phyloP scores from a whole-genome alignment of 495 filamentous ascomycete species.

The Podospora tetraspora region DNA sequence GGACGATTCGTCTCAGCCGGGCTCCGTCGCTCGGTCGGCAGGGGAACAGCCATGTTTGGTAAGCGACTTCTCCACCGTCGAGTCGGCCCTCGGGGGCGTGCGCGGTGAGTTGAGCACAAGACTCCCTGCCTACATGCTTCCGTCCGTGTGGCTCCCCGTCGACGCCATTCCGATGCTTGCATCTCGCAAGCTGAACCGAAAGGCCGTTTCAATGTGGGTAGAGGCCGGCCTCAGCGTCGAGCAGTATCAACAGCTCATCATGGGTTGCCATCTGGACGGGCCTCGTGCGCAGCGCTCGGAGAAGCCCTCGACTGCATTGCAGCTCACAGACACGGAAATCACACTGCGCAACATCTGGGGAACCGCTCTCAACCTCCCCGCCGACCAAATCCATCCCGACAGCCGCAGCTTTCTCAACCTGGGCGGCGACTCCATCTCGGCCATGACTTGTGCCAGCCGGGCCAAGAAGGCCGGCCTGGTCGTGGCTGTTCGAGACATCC shows the following conservation, averaged over 20 bases:
- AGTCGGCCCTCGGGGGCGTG: constrained; percentile 11
- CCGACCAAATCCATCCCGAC: constrained; percentile 35
- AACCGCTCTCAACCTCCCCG: constrained; percentile 21
- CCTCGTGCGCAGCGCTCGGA: neutral
- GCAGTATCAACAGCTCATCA: constrained; percentile 16
- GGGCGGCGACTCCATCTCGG: constrained; percentile 62
- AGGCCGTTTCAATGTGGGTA: constrained; percentile 22
- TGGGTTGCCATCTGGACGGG: constrained; percentile 5
- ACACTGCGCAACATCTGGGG: constrained; percentile 25
- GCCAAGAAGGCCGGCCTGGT: constrained; percentile 18
- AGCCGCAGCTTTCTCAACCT: constrained; percentile 51
- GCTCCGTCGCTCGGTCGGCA: neutral
- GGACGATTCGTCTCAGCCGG: too few relatives aligned
- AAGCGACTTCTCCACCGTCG: neutral
- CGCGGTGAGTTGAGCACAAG: constrained; percentile 7
- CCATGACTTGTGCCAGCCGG: constrained; percentile 44
- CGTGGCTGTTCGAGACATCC: constrained; percentile 38
- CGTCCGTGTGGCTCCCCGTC: constrained; percentile 26
- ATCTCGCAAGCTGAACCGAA: constrained; percentile 25
- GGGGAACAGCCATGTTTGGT: neutral
- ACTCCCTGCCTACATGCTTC: constrained; percentile 49
- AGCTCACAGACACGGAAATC: constrained; percentile 17
- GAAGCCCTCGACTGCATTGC: neutral
- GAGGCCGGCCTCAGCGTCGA: constrained; percentile 14
- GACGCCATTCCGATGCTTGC: constrained; percentile 19